phyloP scores from a whole-genome alignment of 345 rosid genomes.

The Eucalyptus regnans region DNA sequence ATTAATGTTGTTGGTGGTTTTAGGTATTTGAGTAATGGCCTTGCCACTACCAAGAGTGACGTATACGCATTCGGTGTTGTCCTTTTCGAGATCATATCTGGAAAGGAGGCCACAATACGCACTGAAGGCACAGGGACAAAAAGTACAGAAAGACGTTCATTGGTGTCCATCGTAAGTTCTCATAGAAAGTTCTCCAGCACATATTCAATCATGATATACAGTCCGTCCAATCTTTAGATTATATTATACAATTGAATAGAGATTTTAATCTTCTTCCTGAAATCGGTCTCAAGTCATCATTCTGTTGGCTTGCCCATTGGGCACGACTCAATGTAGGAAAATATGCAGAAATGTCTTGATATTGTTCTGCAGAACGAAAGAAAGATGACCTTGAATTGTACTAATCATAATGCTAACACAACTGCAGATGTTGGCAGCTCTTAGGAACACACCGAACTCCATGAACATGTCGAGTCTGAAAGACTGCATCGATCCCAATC shows the following conservation, averaged over 20 bases:
- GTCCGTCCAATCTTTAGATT: background rate
- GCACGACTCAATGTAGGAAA: background rate
- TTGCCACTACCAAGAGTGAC: conserved; percentile 81
- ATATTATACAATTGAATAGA: background rate
- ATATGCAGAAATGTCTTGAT: background rate
- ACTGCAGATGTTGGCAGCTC: conserved; percentile 73
- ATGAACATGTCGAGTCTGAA: conserved; percentile 62
- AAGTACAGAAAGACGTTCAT: conserved; percentile 74
- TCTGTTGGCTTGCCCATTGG: background rate
- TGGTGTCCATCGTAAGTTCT: conserved; percentile 70
- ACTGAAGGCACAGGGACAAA: conserved; percentile 46
- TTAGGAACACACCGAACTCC: conserved; percentile 61
- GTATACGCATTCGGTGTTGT: conserved; percentile 96
- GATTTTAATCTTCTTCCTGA: background rate
- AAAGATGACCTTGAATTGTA: background rate
- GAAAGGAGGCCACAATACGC: conserved; percentile 74
- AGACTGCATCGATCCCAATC: conserved; percentile 56
- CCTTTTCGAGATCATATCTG: conserved; percentile 82
- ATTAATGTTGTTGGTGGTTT: background rate
- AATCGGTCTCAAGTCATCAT: background rate
- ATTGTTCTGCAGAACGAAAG: background rate
- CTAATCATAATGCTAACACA: background rate
- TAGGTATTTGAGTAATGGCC: conserved; percentile 86
- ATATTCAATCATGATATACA: background rate
- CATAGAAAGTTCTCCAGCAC: background rate